Evolutionary conservation across 192 early-diverging fungal genomes (phyloP).

Genomic region (Umbelopsis isabellina): DNA sequence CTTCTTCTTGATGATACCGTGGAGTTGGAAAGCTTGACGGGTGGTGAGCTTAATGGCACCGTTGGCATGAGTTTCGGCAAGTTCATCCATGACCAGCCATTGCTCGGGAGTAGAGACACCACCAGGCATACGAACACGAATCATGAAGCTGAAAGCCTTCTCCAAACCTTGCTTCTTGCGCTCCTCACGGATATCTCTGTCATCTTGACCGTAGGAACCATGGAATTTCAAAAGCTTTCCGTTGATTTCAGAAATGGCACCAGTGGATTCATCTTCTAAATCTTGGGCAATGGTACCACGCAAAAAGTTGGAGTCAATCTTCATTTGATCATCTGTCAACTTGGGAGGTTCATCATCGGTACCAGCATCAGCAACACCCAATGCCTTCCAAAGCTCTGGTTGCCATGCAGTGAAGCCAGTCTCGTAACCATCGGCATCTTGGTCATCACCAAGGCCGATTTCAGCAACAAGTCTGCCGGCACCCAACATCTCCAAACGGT

Average conservation of each 20-base stretch:
- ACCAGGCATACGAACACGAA: constrained; percentile 92
- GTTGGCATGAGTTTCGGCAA: constrained; percentile 84
- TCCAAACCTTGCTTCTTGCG: constrained; percentile 85
- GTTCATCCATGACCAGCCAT: constrained; percentile 94
- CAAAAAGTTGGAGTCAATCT: constrained; percentile 88
- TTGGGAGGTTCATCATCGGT: constrained; percentile 66
- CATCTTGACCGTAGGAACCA: constrained; percentile 96
- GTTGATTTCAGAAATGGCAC: constrained; percentile 86
- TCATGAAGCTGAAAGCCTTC: constrained; percentile 95
- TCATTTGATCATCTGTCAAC: constrained; percentile 90
- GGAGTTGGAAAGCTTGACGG: constrained; percentile 96
- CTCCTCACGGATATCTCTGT: constrained; percentile 90
- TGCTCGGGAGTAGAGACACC: constrained; percentile 87
- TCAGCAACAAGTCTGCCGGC: constrained; percentile 59
- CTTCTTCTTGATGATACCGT: constrained; percentile 92
- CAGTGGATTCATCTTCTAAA: constrained; percentile 80
- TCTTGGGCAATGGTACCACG: constrained; percentile 92
- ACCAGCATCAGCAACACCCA: constrained; percentile 73
- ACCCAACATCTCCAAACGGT: constrained; percentile 76
- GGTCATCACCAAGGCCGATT: constrained; percentile 88
- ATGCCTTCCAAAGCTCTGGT: constrained; percentile 80
- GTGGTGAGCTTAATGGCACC: constrained; percentile 94
- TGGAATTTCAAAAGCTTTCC: constrained; percentile 96
- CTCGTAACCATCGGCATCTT: constrained; percentile 89
- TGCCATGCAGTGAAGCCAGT: constrained; percentile 82